Evolutionary conservation across 129 eudicot species (phyloP).

Genomic region (Deinandra increscens): DNA sequence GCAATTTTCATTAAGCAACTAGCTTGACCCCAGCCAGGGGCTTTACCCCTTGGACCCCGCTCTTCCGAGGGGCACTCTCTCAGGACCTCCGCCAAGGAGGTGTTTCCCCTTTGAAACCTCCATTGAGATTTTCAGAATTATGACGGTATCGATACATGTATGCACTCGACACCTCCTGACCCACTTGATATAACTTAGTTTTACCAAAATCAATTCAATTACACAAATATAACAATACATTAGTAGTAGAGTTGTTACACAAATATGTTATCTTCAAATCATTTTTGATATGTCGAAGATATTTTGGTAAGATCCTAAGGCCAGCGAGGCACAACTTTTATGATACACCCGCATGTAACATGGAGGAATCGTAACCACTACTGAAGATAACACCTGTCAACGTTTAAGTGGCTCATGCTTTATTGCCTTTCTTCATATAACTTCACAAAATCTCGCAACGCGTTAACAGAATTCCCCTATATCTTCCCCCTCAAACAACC

Average conservation of each 20-base stretch:
- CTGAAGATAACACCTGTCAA: slow-evolving; percentile 34
- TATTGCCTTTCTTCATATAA: slow-evolving; percentile 28
- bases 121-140: too few relatives aligned
- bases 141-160: too few relatives aligned
- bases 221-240: too few relatives aligned
- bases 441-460: background rate
- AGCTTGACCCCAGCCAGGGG: too few relatives aligned
- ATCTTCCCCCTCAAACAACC: slow-evolving; percentile 11
- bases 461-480: background rate
- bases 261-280: background rate
- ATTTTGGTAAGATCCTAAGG: background rate
- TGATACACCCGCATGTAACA: slow-evolving; percentile 33
- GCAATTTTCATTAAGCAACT: too few relatives aligned
- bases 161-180: too few relatives aligned
- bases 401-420: background rate
- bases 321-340: slow-evolving; percentile 28
- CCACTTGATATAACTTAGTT: too few relatives aligned
- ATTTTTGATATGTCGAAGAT: background rate
- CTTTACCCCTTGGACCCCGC: too few relatives aligned
- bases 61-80: too few relatives aligned
- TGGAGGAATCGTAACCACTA: slow-evolving; percentile 52
- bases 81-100: too few relatives aligned
- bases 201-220: too few relatives aligned
- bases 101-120: too few relatives aligned
- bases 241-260: background rate